Conservation (phyloP, 176 grass and related monocot genomes). For the Tillandsia leiboldiana region DNA sequence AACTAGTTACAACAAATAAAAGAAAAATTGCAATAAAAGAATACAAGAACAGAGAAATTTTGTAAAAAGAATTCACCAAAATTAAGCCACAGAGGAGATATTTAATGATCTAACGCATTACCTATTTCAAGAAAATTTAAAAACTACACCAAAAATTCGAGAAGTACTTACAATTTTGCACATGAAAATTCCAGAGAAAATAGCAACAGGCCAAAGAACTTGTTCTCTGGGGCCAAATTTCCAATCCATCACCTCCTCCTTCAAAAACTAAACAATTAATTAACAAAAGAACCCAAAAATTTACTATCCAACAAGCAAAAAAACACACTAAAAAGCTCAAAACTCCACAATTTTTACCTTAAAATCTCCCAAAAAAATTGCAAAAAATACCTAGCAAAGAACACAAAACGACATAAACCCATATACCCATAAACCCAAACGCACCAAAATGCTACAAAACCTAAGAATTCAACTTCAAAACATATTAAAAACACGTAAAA, state of each 20-base stretch:
- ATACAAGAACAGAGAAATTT: no score
- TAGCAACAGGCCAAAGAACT: constrained; percentile 25
- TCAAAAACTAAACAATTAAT: neutral
- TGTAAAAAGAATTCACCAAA: no score
- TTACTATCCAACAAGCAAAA: neutral
- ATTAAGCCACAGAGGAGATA: no score
- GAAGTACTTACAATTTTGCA: constrained; percentile 29
- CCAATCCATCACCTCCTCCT: constrained; percentile 21
- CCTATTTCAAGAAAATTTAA: no score
- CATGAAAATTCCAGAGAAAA: constrained; percentile 33
- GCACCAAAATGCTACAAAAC: neutral
- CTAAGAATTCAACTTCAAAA: neutral
- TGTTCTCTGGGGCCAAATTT: constrained; percentile 18
- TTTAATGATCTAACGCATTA: no score
- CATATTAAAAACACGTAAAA: no score
- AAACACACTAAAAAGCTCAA: neutral
- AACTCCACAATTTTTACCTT: neutral
- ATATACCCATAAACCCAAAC: neutral
- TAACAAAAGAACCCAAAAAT: neutral
- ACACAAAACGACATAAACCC: neutral
- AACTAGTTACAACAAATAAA: no score
- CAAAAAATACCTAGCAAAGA: neutral
- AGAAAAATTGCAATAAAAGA: no score
- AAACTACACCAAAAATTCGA: neutral
- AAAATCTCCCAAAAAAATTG: neutral